These are phyloP conservation scores for Fraxinus latifolia DNA, from an alignment of 305 asterid genomes.

Conservation along the genomic window DNA sequence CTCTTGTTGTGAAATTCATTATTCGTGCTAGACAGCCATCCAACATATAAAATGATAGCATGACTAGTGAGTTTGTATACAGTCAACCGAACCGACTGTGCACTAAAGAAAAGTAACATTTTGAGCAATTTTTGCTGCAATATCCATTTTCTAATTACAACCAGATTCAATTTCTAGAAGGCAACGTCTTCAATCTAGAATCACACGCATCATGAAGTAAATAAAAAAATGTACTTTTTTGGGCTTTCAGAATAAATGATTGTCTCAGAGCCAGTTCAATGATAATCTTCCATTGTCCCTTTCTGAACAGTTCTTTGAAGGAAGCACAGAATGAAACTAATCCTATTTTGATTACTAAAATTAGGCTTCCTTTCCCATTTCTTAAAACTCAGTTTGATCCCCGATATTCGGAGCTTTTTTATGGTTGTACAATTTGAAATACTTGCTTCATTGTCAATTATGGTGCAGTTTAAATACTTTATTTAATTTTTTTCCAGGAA, in stretches of 20 bases:
- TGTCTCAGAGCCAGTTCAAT: background rate
- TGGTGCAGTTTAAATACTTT: background rate
- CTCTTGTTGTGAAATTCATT: background rate
- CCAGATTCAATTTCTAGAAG: background rate
- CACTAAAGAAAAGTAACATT: background rate
- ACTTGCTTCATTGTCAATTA: background rate
- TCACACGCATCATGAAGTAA: background rate
- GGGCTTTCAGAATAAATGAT: background rate
- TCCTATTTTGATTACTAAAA: background rate
- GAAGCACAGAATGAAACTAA: background rate
- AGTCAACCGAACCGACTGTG: background rate
- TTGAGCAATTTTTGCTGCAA: background rate
- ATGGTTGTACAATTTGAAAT: background rate
- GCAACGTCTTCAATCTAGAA: background rate
- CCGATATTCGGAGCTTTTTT: background rate
- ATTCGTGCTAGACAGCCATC: background rate
- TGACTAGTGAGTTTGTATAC: background rate
- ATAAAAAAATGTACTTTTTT: background rate
- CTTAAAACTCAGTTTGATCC: background rate
- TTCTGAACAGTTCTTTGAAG: background rate
- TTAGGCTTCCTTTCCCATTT: background rate
- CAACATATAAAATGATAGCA: background rate
- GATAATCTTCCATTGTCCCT: background rate
- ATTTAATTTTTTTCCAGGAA: slow-evolving; percentile 42
- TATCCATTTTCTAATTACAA: background rate